phyloP scores from a whole-genome alignment of 176 grass and related monocot species.

The Microstegium vimineum region DNA sequence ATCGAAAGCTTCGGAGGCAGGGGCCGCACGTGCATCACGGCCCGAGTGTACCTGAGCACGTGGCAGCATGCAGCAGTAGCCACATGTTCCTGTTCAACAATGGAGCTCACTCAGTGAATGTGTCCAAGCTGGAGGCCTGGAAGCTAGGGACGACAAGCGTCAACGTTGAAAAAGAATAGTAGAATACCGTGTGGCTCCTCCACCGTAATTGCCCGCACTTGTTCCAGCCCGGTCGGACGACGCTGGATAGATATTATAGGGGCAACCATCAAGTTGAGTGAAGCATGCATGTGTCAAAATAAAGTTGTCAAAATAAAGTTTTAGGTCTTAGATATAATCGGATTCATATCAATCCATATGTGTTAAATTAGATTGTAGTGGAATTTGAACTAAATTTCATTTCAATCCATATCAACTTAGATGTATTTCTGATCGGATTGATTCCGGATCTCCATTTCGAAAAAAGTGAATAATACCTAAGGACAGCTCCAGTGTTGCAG shows the following conservation, averaged over 20 bases:
- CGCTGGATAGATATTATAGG: background rate
- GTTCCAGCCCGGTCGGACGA: background rate
- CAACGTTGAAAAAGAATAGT: slow-evolving; percentile 3
- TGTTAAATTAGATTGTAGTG: no score
- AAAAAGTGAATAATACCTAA: no score
- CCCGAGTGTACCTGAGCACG: slow-evolving; percentile 58
- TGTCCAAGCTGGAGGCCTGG: slow-evolving; percentile 57
- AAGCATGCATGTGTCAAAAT: background rate
- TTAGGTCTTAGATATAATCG: no score
- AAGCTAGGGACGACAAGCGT: slow-evolving; percentile 45
- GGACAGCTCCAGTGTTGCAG: no score
- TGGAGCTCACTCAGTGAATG: slow-evolving; percentile 29
- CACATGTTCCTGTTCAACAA: slow-evolving; percentile 61
- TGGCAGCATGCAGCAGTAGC: background rate
- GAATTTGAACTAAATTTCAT: no score
- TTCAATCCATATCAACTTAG: no score
- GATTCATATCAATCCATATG: no score
- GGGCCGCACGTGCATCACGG: slow-evolving; percentile 59
- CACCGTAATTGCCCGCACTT: background rate
- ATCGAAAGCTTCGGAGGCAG: slow-evolving; percentile 62
- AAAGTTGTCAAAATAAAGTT: background rate
- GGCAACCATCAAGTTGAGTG: background rate
- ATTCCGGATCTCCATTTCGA: no score
- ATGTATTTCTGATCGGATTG: no score
- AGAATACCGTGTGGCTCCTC: background rate